Base-by-base conservation (phyloP, 2,329 filamentous ascomycete genomes). In the Penicillium sp. region DNA sequence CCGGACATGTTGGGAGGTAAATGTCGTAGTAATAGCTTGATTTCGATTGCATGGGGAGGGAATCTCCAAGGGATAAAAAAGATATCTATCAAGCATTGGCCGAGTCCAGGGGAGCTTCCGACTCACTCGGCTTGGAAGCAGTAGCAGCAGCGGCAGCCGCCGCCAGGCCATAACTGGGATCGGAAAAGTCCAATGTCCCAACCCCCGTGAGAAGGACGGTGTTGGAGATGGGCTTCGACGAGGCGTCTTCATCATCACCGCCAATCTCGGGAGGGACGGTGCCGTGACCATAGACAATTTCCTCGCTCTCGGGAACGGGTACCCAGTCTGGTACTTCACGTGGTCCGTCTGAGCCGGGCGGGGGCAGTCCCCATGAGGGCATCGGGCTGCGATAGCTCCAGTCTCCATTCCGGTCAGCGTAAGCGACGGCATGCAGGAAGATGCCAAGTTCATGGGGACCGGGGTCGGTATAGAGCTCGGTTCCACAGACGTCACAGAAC, bases 391-490 rank as follows among this genome's bases (percentile, higher is more conserved):
- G 81, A 67, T 96, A 97, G 45, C 83, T 83, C 93, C 93, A 98
- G 45, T 77, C 77, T 4, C 90, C 91, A 26, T 83, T 82, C 26
- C 83, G 80, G 66, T 91, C 90, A 57, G 91, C 85, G 66, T 98
- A 98, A 39, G 88, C 83, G 51, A 90, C 81, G 48, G 91, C 94
- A 73, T 98, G 93, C 52, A 98, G 76, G 79, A 91, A 98, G 36
- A 98, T 85, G 0, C 88, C 88, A 40, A 98, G 76, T 73, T 98
- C 93, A 61, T 97, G 90, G 37, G 77, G 72, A 1, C 90, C 90
- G 0, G 93, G 93, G 64, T 98, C 93, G 12, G 88, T 94, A 69
- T 97, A 98, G 38, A 98, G 75, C 24, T 88, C 86, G 18, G 93
- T 95, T 49, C 85, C 79, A 67, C 93, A 98, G 32, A 90, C 69